Evolutionary conservation across 2,329 filamentous ascomycete genomes (phyloP), one percentile per base, ranked within the genome.

Genomic region (Neoarthrinium moseri): DNA sequence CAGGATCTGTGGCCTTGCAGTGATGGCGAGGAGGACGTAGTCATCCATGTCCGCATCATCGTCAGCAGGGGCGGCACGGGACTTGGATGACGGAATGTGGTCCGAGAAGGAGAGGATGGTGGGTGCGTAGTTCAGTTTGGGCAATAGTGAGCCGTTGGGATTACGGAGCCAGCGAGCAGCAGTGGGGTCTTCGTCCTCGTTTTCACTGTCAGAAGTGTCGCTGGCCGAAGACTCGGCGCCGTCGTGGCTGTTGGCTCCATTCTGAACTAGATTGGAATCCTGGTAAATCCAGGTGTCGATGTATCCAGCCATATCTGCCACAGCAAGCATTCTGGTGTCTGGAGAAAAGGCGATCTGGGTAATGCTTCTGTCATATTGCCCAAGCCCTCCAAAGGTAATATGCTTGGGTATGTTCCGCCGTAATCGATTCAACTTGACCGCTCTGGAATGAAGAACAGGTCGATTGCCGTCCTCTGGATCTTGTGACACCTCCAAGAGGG

Each of bases 241-340:
- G 50, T 69, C 64, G 33, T 58, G 43, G 21, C 61, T 60, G 17
- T 64, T 55, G 7, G 54, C 51, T 24, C 64, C 61, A 43, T 68
- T 62, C 46, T 61, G 47, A 38, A 54, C 43, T 12, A 35, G 54
- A 18, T 42, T 52, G 55, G 78, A 65, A 29, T 78, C 78, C 59
- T 81, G 77, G 45, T 95, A 68, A 2, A 90, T 70, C 88, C 91
- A 99, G 15, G 86, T 90, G 61, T 97, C 91, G 24, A 97, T 75
- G 65, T 85, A 90, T 34, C 94, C 94, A 34, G 87, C 84, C 43
- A 96, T 68, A 63, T 96, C 92, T 38, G 86, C 84, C 23, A 84
- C 81, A 7, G 87, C 91, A 37, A 97, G 71, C 51, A 95, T 80
- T 53, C 79, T 83, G 61, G 88, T 89, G 62, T 96, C 87, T 5